Percentiles rank a stretch among this genome's conserved stretches.
phyloP scores from a whole-genome alignment of 169 alveolate genomes.

The Cryptosporidium bovis region DNA sequence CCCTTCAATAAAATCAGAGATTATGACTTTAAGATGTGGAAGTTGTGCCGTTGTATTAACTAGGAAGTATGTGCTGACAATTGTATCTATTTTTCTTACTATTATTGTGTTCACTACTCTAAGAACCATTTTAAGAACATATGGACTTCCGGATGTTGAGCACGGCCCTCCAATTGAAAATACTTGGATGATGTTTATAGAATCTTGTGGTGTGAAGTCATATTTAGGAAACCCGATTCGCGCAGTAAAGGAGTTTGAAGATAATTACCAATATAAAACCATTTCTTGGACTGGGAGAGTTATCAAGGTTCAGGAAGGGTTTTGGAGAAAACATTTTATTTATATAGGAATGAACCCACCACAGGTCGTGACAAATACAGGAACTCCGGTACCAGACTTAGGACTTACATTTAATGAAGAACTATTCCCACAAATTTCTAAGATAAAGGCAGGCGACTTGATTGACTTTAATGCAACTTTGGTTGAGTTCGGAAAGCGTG shows the following conservation, averaged over 20 bases:
- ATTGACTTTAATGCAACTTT: conserved; percentile 67
- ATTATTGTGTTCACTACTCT: conserved; percentile 44
- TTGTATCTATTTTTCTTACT: conserved; percentile 25
- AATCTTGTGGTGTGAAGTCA: conserved; percentile 71
- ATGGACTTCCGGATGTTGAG: conserved; percentile 71
- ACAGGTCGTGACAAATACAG: conserved; percentile 47
- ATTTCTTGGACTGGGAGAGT: conserved; percentile 76
- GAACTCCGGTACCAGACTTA: conserved; percentile 67
- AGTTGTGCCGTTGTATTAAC: conserved; percentile 76
- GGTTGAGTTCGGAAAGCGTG: conserved; percentile 73
- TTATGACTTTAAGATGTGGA: conserved; percentile 73
- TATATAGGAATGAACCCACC: conserved; percentile 74
- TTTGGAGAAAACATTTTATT: conserved; percentile 71
- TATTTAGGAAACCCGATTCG: conserved; percentile 75
- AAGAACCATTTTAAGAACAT: conserved; percentile 42
- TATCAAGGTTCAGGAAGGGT: conserved; percentile 74
- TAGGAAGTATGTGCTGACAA: conserved; percentile 49
- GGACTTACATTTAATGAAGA: conserved; percentile 62
- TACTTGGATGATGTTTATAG: conserved; percentile 73
- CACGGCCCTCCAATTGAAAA: conserved; percentile 74
- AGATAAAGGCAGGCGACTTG: conserved; percentile 61
- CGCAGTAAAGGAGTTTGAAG: conserved; percentile 73
- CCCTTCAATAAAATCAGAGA: conserved; percentile 74
- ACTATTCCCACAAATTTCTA: conserved; percentile 54
- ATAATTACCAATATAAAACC: conserved; percentile 63